Evolutionary conservation across 2,329 filamentous ascomycete genomes (phyloP).

Genomic region (Trichophyton simii): DNA sequence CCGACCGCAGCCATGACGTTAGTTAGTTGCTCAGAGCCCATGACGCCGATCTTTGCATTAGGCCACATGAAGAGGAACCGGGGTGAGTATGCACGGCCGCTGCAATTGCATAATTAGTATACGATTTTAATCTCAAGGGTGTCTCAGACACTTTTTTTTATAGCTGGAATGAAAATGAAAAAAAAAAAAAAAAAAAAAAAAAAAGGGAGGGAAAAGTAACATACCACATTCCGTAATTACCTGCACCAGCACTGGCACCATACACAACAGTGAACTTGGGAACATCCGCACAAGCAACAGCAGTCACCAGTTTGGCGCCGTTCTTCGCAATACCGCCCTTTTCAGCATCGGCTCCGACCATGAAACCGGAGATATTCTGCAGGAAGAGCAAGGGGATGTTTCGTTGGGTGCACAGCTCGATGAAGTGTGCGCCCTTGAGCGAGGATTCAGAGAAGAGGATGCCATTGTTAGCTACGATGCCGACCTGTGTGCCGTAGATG

Average conservation of each 20-base stretch:
- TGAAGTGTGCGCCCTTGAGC: constrained; percentile 91
- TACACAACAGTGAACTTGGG: constrained; percentile 96
- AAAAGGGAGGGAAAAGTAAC: constrained; percentile 17
- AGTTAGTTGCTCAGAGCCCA: constrained; percentile 86
- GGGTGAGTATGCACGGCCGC: constrained; percentile 82
- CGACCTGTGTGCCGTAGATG: constrained; percentile 82
- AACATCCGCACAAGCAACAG: constrained; percentile 84
- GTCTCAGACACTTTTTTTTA: no score
- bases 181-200: no score
- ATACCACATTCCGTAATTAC: constrained; percentile 94
- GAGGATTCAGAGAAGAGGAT: constrained; percentile 83
- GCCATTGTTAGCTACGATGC: constrained; percentile 91
- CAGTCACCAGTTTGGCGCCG: constrained; percentile 90
- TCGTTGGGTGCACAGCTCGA: constrained; percentile 84
- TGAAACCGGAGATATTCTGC: constrained; percentile 96
- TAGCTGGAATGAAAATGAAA: not conserved
- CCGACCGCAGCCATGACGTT: constrained; percentile 93
- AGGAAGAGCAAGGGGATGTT: constrained; percentile 83
- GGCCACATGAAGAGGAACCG: constrained; percentile 95
- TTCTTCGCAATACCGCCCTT: constrained; percentile 95
- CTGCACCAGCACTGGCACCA: constrained; percentile 83
- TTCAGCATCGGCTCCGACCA: constrained; percentile 89
- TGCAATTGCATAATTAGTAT: constrained; percentile 17
- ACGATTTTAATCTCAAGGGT: not conserved
- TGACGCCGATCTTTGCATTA: constrained; percentile 88